Conservation (phyloP, 2,329 filamentous ascomycete species). For the Verticillium albo-atrum region DNA sequence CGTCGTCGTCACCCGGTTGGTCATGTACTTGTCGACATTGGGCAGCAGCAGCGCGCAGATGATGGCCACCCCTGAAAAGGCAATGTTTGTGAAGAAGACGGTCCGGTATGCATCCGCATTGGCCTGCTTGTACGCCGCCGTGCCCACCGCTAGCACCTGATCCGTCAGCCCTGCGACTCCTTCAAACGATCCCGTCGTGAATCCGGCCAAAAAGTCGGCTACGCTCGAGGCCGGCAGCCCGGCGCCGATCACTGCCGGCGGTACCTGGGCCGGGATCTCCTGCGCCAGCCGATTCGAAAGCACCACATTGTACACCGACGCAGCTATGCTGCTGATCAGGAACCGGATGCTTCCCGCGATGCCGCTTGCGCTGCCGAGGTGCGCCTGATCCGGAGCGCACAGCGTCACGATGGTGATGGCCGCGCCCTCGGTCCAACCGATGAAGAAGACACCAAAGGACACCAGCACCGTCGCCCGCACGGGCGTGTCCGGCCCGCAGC, state of each 20-base stretch:
- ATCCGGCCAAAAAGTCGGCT: slow-evolving; percentile 25
- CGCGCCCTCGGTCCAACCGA: slow-evolving; percentile 29
- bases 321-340: slow-evolving; percentile 25
- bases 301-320: slow-evolving; percentile 27
- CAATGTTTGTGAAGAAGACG: slow-evolving; percentile 28
- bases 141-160: slow-evolving; percentile 21
- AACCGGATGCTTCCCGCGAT: slow-evolving; percentile 31
- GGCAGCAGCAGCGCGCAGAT: slow-evolving; percentile 24
- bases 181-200: slow-evolving; percentile 22
- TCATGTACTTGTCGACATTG: slow-evolving; percentile 27
- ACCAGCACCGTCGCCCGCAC: slow-evolving; percentile 21
- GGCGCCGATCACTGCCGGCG: slow-evolving; percentile 26
- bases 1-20: slow-evolving; percentile 24
- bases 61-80: slow-evolving; percentile 25
- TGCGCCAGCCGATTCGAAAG: slow-evolving; percentile 25
- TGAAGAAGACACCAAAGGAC: slow-evolving; percentile 24
- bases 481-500: slow-evolving; percentile 20
- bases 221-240: slow-evolving; percentile 30
- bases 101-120: slow-evolving; percentile 27
- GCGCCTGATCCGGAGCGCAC: slow-evolving; percentile 25
- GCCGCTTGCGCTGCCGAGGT: slow-evolving; percentile 28
- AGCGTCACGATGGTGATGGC: slow-evolving; percentile 29
- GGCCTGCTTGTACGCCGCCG: slow-evolving; percentile 24
- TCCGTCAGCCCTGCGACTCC: slow-evolving; percentile 23
- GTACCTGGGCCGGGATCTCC: slow-evolving; percentile 23